These are phyloP conservation scores for Fusarium xylarioides DNA, from an alignment of 2,329 filamentous ascomycete genomes.

Conservation along the genomic window DNA sequence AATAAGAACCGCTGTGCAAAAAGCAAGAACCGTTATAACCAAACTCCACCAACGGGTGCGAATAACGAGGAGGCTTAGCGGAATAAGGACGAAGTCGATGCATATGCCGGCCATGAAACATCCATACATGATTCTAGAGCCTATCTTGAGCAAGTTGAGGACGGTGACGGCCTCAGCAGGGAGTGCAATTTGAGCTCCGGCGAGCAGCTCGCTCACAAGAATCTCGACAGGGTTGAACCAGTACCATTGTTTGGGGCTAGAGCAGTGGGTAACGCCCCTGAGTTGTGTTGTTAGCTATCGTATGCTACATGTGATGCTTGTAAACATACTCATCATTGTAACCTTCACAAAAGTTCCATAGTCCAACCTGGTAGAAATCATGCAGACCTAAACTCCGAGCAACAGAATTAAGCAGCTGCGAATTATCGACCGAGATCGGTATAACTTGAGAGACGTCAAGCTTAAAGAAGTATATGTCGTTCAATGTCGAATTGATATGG, in stretches of 20 bases:
- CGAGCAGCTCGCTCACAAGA: conserved; percentile 79
- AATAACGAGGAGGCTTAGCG: conserved; percentile 67
- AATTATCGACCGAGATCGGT: conserved; percentile 75
- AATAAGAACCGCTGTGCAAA: conserved; percentile 72
- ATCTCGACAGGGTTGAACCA: conserved; percentile 94
- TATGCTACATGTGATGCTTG: neutral
- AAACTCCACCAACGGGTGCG: conserved; percentile 70
- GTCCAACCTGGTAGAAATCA: conserved; percentile 91
- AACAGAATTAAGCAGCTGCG: conserved; percentile 83
- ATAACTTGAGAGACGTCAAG: conserved; percentile 86
- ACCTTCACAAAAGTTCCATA: conserved; percentile 94
- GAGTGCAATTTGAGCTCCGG: conserved; percentile 84
- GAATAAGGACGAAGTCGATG: conserved; percentile 77
- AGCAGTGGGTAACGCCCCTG: conserved; percentile 80
- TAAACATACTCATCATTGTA: conserved; percentile 68
- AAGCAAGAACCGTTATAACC: conserved; percentile 73
- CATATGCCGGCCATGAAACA: conserved; percentile 80
- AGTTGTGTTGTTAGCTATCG: conserved; percentile 49
- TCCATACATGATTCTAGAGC: conserved; percentile 87
- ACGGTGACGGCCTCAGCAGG: conserved; percentile 78
- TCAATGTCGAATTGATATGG: conserved; percentile 67
- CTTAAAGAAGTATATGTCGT: conserved; percentile 83
- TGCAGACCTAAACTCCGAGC: conserved; percentile 86
- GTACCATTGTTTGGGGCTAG: conserved; percentile 73
- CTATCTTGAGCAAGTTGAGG: conserved; percentile 76